A percentile compares a stretch with the other conserved stretches of the same genome.
Conservation (phyloP, 306 rosid species). For the Quercus suber region DNA sequence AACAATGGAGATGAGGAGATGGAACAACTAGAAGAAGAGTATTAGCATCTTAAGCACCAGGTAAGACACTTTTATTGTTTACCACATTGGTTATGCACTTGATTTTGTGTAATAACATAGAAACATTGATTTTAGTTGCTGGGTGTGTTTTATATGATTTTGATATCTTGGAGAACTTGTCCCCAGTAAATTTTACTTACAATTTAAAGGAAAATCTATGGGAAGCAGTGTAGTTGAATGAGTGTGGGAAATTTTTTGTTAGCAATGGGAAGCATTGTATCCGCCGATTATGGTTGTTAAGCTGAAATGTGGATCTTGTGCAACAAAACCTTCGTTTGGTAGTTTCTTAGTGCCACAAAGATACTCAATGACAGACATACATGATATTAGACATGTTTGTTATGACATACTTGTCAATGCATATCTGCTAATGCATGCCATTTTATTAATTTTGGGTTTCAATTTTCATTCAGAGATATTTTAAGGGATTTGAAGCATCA, state of each 20-base stretch:
- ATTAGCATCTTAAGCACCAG: slow-evolving; percentile 56
- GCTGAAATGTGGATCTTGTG: too few species aligned
- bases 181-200: background rate
- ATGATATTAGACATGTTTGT: background rate
- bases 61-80: slow-evolving; percentile 39
- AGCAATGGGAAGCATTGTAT: too few species aligned
- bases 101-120: background rate
- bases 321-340: too few species aligned
- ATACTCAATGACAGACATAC: background rate
- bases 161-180: background rate
- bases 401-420: background rate
- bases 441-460: background rate
- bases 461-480: slow-evolving; percentile 41
- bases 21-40: slow-evolving; percentile 80
- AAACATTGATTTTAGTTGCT: slow-evolving; percentile 12
- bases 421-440: slow-evolving; percentile 12
- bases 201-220: background rate
- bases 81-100: background rate
- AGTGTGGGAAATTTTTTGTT: too few species aligned
- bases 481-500: slow-evolving; percentile 72
- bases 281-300: too few species aligned
- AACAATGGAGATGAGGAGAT: slow-evolving; percentile 47
- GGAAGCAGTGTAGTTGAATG: background rate
- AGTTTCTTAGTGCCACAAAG: background rate
- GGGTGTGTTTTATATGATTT: slow-evolving; percentile 9